A percentile compares a stretch with the other conserved stretches of the same genome.
phyloP scores from a whole-genome alignment of 805 yeast species.

The Vanderwaltozyma yarrowii region DNA sequence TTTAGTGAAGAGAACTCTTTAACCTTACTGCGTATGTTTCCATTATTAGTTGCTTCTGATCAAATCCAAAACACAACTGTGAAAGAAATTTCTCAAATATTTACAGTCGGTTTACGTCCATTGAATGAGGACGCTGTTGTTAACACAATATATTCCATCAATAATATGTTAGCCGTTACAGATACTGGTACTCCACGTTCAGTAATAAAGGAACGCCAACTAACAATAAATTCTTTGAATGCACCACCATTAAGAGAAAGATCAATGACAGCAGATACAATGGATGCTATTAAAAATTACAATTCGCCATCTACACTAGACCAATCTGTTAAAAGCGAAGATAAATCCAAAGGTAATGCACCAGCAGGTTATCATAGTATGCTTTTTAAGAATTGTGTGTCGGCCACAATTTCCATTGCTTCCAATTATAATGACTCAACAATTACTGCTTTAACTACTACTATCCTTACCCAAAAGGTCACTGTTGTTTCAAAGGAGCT shows the following conservation, averaged over 20 bases:
- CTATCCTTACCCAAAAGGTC: constrained; percentile 73
- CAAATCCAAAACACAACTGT: constrained; percentile 40
- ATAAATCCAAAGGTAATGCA: background rate
- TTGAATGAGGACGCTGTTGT: constrained; percentile 75
- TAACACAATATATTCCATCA: constrained; percentile 72
- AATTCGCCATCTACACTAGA: background rate
- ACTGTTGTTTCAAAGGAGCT: constrained; percentile 39
- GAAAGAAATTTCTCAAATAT: constrained; percentile 40
- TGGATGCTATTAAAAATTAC: constrained; percentile 10
- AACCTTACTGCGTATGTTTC: constrained; percentile 33
- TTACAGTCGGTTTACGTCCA: constrained; percentile 57
- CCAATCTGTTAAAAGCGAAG: background rate
- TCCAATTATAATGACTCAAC: constrained; percentile 57
- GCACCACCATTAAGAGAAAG: constrained; percentile 6
- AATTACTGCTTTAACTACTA: constrained; percentile 66
- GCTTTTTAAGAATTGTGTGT: constrained; percentile 55
- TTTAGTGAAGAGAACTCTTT: constrained; percentile 27
- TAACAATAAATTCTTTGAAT: constrained; percentile 18
- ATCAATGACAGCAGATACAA: constrained; percentile 10
- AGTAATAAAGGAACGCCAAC: constrained; percentile 27
- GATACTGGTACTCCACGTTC: constrained; percentile 32
- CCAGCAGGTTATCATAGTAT: constrained; percentile 11
- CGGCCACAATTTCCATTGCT: constrained; percentile 58
- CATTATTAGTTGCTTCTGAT: constrained; percentile 48
- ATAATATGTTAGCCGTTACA: constrained; percentile 57